phyloP scores from a whole-genome alignment of 257 asterid species.

The Solanum verrucosum region DNA sequence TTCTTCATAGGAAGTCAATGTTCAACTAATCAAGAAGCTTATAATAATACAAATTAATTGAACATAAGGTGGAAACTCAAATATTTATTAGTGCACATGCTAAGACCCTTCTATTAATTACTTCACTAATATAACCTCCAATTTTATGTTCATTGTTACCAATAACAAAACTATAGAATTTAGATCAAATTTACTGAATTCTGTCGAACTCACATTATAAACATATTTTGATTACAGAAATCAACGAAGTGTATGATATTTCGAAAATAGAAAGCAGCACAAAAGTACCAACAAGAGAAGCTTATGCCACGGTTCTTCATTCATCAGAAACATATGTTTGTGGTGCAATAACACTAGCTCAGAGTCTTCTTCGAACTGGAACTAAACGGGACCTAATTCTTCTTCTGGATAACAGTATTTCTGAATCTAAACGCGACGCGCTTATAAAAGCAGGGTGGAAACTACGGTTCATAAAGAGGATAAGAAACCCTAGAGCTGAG shows the following conservation, averaged over 20 bases:
- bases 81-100: not conserved
- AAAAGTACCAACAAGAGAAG: conserved; percentile 31
- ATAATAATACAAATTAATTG: not conserved
- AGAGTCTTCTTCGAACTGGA: conserved; percentile 49
- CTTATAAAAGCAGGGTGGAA: conserved; percentile 38
- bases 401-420: conserved; percentile 61
- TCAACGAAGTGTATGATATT: conserved; percentile 36
- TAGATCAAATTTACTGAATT: too few species aligned
- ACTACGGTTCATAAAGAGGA: conserved; percentile 19
- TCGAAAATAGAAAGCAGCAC: conserved; percentile 24
- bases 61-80: not conserved
- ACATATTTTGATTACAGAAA: conserved; percentile 11
- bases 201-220: too few species aligned
- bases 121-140: not conserved
- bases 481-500: conserved; percentile 27
- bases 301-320: conserved; percentile 77
- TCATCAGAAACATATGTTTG: conserved; percentile 74
- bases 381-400: conserved; percentile 70
- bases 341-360: conserved; percentile 81
- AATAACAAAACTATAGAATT: too few species aligned
- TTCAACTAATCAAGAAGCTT: not conserved
- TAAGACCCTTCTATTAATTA: not conserved
- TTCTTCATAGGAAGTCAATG: not conserved
- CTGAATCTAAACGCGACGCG: conserved; percentile 38
- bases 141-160: not conserved